phyloP scores from a whole-genome alignment of 257 asterid species.

The Capsicum pubescens region DNA sequence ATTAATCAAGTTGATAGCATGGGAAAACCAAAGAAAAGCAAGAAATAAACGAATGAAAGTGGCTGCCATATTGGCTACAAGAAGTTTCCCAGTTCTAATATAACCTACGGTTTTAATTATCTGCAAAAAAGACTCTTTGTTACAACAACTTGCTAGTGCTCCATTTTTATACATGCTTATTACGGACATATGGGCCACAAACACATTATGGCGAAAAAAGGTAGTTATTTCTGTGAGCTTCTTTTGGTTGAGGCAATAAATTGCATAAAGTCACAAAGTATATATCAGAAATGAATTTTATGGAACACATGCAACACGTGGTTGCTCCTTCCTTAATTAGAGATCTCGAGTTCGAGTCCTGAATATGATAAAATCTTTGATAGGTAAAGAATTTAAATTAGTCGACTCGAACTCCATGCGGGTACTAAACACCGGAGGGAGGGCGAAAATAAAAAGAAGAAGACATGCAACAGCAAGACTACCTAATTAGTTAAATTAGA shows the following conservation, averaged over 20 bases:
- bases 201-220: slow-evolving; percentile 27
- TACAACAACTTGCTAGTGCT: neutral
- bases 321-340: too few species aligned
- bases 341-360: too few species aligned
- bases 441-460: too few species aligned
- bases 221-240: slow-evolving; percentile 5
- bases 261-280: neutral
- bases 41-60: slow-evolving; percentile 40
- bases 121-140: neutral
- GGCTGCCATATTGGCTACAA: slow-evolving; percentile 48
- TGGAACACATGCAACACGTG: too few species aligned
- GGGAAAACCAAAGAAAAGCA: slow-evolving; percentile 50
- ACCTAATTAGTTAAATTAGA: too few species aligned
- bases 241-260: slow-evolving; percentile 31
- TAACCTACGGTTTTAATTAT: neutral
- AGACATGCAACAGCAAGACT: too few species aligned
- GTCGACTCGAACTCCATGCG: too few species aligned
- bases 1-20: slow-evolving; percentile 40
- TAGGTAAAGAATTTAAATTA: too few species aligned
- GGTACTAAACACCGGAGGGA: too few species aligned
- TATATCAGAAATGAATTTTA: too few species aligned
- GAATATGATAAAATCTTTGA: too few species aligned
- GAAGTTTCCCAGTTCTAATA: neutral
- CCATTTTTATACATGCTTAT: slow-evolving; percentile 45
- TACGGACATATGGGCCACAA: slow-evolving; percentile 33